phyloP scores from a whole-genome alignment of 2,329 filamentous ascomycete genomes.

The Fusarium xylarioides region DNA sequence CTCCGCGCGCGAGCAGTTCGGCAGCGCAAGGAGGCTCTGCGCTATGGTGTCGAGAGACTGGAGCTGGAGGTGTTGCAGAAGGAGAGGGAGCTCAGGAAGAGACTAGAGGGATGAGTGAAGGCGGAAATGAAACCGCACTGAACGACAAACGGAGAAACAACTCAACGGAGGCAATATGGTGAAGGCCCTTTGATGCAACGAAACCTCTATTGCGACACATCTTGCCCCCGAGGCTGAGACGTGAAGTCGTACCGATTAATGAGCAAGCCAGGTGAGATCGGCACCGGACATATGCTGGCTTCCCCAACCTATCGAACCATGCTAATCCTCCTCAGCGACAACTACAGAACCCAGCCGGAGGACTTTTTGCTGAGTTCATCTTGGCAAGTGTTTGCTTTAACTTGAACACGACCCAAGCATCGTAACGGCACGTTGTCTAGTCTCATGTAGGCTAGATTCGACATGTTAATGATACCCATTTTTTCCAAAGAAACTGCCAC shows the following conservation, averaged over 20 bases:
- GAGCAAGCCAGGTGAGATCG: constrained; percentile 24
- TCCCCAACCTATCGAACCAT: constrained; percentile 3
- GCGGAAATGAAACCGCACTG: neutral
- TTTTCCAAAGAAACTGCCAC: constrained; percentile 18
- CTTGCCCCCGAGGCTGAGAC: neutral
- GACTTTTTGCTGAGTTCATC: neutral
- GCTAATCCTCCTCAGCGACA: constrained; percentile 21
- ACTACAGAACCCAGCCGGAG: neutral
- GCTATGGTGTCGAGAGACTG: constrained; percentile 86
- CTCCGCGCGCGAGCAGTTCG: constrained; percentile 68
- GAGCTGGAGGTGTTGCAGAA: constrained; percentile 87
- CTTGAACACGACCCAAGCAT: neutral
- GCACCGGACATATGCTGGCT: constrained; percentile 16
- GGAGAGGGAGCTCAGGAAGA: constrained; percentile 66
- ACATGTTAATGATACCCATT: constrained; percentile 25
- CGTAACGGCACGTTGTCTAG: neutral
- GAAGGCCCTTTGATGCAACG: neutral
- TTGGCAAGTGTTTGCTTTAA: neutral
- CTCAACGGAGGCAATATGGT: neutral
- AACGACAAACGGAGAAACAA: neutral
- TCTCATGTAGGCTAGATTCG: constrained; percentile 16
- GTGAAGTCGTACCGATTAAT: constrained; percentile 17
- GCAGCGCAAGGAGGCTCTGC: constrained; percentile 84
- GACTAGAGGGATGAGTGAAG: constrained; percentile 51
- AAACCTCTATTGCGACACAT: neutral